Evolutionary conservation across 2,329 filamentous ascomycete genomes (phyloP).

Genomic region (Iodosphaeria phyllophila): DNA sequence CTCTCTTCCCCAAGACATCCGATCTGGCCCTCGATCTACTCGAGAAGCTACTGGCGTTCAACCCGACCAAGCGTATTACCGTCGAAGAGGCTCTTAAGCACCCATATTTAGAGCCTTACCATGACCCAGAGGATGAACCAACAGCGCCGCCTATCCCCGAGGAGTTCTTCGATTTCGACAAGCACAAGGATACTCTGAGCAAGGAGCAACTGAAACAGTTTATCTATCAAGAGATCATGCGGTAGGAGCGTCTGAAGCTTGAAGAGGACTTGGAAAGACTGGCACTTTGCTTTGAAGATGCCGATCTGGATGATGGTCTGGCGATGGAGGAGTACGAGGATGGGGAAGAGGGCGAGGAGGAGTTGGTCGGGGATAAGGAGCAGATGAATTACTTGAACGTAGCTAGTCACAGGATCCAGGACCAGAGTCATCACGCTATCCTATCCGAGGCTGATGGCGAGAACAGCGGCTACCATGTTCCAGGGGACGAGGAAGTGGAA

Average conservation of each 20-base stretch:
- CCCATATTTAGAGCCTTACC: constrained; percentile 95
- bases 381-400: too few species aligned
- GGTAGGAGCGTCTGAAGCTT: constrained; percentile 16
- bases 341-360: background rate
- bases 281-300: background rate
- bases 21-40: constrained; percentile 84
- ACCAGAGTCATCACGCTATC: too few species aligned
- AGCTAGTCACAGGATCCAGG: too few species aligned
- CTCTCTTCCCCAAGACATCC: constrained; percentile 98
- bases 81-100: constrained; percentile 96
- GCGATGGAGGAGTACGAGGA: background rate
- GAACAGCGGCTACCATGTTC: too few species aligned
- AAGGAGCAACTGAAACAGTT: constrained; percentile 96
- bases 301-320: background rate
- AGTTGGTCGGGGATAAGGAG: background rate
- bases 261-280: background rate
- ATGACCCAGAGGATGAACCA: constrained; percentile 96
- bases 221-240: constrained; percentile 94
- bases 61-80: constrained; percentile 95
- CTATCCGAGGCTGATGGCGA: too few species aligned
- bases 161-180: constrained; percentile 99
- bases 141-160: constrained; percentile 92
- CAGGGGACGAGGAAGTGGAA: too few species aligned
- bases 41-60: constrained; percentile 93
- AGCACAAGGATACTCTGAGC: constrained; percentile 96